phyloP scores from a whole-genome alignment of 495 filamentous ascomycete genomes.

The Xylaria palmicola region DNA sequence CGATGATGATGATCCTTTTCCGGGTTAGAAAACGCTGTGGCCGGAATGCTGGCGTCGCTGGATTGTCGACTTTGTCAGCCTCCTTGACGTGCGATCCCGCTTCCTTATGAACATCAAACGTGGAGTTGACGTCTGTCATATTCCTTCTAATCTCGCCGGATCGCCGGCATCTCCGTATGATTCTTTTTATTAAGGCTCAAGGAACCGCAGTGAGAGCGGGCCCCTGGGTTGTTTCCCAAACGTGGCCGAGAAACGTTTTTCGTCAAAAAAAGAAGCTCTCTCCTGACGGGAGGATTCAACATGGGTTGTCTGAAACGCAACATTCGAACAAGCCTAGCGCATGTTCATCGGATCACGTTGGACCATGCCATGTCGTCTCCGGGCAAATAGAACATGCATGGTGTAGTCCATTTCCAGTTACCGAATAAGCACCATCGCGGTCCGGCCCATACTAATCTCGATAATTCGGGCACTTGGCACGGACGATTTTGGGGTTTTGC shows the following conservation, averaged over 20 bases:
- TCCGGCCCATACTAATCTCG: neutral
- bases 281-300: neutral
- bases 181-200: neutral
- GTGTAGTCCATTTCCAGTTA: neutral
- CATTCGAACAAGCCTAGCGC: constrained; percentile 2
- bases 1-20: constrained; percentile 5
- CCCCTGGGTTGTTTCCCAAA: neutral
- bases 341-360: neutral
- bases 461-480: neutral
- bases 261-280: constrained; percentile 7
- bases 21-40: neutral
- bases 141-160: neutral
- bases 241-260: neutral
- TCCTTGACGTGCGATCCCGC: neutral
- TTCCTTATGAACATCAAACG: constrained; percentile 6
- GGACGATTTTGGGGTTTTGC: too few relatives aligned
- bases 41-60: neutral
- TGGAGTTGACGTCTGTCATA: neutral
- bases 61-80: neutral
- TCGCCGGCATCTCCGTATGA: neutral
- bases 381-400: neutral
- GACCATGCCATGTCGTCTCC: too few relatives aligned
- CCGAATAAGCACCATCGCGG: neutral
- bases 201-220: neutral
- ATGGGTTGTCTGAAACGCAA: constrained; percentile 1